Base-by-base conservation (phyloP, 257 asterid species). In the Gentiana dahurica region DNA sequence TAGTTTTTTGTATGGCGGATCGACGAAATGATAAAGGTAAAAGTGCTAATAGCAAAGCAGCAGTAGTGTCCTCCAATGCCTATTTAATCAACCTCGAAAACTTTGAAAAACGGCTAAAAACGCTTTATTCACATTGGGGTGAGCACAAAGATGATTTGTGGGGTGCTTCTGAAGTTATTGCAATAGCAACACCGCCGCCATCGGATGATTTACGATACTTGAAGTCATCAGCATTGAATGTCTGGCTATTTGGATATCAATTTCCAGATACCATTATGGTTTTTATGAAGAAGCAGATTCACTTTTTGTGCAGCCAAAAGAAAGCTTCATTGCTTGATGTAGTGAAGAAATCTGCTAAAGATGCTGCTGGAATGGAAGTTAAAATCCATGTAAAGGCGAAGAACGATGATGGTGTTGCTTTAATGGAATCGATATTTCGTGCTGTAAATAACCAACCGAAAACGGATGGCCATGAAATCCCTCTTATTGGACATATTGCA, bases 151-250 rank as follows among this genome's bases (percentile, higher is more conserved):
- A 46, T 15, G 65, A 59, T 39, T 12, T 58, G 3, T 67, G 67
- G 67, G 72, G 66, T 49, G 58, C 67, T n/a, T 54, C 72, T 67
- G 67, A 67, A 46, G 72, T 48, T 11, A 55, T 67, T 6, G 49
- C 57, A 2, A 54, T 65, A 46, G 64, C 70, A 48, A 65, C 70
- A 12, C 65, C 70, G 46, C 70, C 70, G 8, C 59, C 65, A 48
- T 65, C 70, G 24, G 70, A 65, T 34, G 70, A 65, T 52, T 65
- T 65, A 49, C 47, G 70, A 37, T 67, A 67, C 58, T 54, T 67
- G 38, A 67, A 67, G 47, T 67, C 67, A 7, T 67, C 72, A 4
- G 62, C 72, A 34, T 32, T 67, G 67, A 67, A 60, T 12, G 51
- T 67, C 36, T 67, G 72, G 72, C 41, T 67, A 53, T 44, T 60